Base-by-base conservation (phyloP, 192 early-diverging fungal genomes). In the Gamsiella multidivaricata region DNA sequence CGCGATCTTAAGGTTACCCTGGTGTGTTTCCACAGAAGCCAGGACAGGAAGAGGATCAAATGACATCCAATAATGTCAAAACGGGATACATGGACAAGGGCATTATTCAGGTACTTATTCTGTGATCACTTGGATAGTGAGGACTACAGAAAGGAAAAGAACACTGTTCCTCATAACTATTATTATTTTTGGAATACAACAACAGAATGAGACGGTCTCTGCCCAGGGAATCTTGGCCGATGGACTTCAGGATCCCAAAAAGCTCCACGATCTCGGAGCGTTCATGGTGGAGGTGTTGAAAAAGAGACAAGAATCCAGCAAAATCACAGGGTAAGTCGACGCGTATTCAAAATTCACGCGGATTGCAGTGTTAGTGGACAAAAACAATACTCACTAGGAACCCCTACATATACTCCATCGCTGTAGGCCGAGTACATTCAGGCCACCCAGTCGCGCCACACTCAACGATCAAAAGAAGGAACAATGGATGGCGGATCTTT, bases 11-110 rank as follows among this genome's bases (percentile, higher is more conserved):
- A 80, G 86, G 86, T 1, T 87, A 75, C 61, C 86, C 86, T 43
- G 91, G 88, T 53, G 87, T 90, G 50, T 89, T 87, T 57, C 89
- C 90, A 3, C 86, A 87, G 26, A 66, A 69, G 14, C 41, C 75
- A 8, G 67, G 62, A 1, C 86, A 88, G 58, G 82, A 83, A 49
- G 89, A 90, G 64, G 84, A 85, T 68, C 72, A 69, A 43, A 76
- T 91, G 68, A 89, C 82, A 18, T 86, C 88, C 59, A 80, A 73
- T 45, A 88, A 86, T 45, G 88, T 93, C 47, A 87, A 90, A 10
- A 84, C 88, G 58, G 91, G 91, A 11, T 89, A 84, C 58, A 83
- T 87, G 1, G 90, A 91, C 57, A 81, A 68, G 26, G 79, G 65
- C 37, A 72, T 80, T 8, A 80, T 71, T 3, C 79, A 63, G 57